A percentile compares a stretch with the other conserved stretches of the same genome.
Conservation (phyloP, 176 grass and related monocot species). For the Saccharum spontaneum region DNA sequence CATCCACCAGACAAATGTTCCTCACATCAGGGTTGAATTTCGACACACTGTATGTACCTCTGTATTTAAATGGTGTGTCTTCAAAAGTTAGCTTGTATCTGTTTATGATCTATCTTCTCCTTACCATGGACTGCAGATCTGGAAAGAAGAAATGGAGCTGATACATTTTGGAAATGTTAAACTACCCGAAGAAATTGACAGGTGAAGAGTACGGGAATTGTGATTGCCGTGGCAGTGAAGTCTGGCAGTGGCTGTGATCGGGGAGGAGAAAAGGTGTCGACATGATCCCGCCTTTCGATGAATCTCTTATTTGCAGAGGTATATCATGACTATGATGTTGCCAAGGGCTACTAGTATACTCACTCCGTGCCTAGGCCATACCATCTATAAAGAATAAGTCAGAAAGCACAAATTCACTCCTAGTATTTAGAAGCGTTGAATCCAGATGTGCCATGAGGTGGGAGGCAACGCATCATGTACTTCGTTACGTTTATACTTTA, state of each 20-base stretch:
- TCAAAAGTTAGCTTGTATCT: background rate
- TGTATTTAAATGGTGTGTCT: background rate
- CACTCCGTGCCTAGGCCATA: background rate
- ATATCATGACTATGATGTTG: background rate
- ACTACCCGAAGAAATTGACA: constrained; percentile 68
- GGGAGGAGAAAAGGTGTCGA: constrained; percentile 25
- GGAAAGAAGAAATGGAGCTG: constrained; percentile 89
- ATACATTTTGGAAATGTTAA: constrained; percentile 60
- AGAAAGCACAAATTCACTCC: background rate
- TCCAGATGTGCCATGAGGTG: background rate
- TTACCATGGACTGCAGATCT: constrained; percentile 55
- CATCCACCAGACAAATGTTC: constrained; percentile 92
- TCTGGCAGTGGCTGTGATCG: background rate
- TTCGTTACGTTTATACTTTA: background rate
- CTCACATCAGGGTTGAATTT: constrained; percentile 89
- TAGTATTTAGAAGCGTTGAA: background rate
- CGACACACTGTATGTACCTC: constrained; percentile 58
- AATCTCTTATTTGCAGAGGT: constrained; percentile 26
- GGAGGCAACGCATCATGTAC: background rate
- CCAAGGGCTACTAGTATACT: background rate
- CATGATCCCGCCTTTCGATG: constrained; percentile 32
- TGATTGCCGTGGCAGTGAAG: background rate
- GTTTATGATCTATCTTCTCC: background rate
- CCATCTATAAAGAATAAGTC: background rate
- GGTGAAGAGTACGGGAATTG: constrained; percentile 32